Evolutionary conservation across 2,329 filamentous ascomycete species (phyloP).

Genomic region (Rutstroemia sp.): DNA sequence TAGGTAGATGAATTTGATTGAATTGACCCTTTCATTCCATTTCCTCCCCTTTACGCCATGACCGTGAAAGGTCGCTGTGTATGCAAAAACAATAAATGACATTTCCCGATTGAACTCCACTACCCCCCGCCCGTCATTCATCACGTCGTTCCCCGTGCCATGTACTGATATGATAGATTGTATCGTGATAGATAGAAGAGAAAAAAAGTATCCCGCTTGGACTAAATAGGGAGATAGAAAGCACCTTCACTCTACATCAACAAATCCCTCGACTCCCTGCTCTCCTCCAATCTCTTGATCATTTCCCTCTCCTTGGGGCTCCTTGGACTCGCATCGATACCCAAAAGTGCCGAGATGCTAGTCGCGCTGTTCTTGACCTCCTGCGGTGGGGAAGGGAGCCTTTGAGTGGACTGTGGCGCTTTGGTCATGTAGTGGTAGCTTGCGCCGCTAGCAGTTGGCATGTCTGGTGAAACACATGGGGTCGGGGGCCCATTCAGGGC

Average conservation of each 20-base stretch:
- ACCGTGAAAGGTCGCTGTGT: too few relatives aligned
- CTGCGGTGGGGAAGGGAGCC: slow-evolving; percentile 41
- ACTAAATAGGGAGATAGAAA: too few relatives aligned
- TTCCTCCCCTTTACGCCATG: too few relatives aligned
- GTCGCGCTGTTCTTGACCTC: slow-evolving; percentile 34
- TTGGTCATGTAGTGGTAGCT: slow-evolving; percentile 17
- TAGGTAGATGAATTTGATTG: too few relatives aligned
- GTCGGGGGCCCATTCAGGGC: slow-evolving; percentile 29
- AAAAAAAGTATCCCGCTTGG: too few relatives aligned
- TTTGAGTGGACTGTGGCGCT: slow-evolving; percentile 39
- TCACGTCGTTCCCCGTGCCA: background rate
- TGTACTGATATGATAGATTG: too few relatives aligned
- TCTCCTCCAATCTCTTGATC: slow-evolving; percentile 48
- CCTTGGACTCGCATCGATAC: slow-evolving; percentile 33
- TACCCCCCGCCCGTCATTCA: background rate
- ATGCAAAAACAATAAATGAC: too few relatives aligned
- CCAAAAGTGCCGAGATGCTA: slow-evolving; percentile 55
- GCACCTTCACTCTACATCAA: background rate
- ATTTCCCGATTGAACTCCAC: background rate
- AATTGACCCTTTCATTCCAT: too few relatives aligned
- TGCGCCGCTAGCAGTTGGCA: slow-evolving; percentile 8
- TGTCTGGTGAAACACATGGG: slow-evolving; percentile 29
- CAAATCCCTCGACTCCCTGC: slow-evolving; percentile 20
- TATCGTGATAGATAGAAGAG: too few relatives aligned
- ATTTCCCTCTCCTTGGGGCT: slow-evolving; percentile 48